These are phyloP conservation scores for Thraustochytrium striatum DNA, from an alignment of 352 stramenopile species.

Conservation along the genomic window DNA sequence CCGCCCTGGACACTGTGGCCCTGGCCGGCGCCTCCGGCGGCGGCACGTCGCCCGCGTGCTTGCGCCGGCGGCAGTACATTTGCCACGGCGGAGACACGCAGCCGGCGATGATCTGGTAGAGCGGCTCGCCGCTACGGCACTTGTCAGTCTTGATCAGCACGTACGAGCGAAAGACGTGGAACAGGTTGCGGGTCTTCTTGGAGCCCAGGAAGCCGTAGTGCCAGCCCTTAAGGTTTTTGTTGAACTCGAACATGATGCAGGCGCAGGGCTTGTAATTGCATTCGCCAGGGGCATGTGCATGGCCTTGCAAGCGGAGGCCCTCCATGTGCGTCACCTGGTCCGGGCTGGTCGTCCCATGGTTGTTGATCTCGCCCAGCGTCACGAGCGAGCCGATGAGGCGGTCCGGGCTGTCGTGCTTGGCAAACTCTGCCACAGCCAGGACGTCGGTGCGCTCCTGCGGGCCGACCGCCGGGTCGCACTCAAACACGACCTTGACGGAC, in stretches of 20 bases:
- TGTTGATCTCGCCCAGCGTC: constrained; percentile 47
- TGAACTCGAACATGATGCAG: constrained; percentile 68
- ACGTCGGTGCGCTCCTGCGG: background rate
- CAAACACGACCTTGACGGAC: constrained; percentile 59
- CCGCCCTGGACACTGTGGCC: too few species aligned
- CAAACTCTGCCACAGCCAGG: constrained; percentile 17
- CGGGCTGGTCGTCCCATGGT: constrained; percentile 23
- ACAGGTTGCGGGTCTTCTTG: constrained; percentile 47
- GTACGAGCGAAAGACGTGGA: constrained; percentile 43
- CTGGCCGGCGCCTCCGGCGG: too few species aligned
- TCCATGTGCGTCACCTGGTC: constrained; percentile 33
- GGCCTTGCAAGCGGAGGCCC: constrained; percentile 1
- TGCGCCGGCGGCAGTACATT: constrained; percentile 48
- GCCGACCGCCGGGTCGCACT: background rate
- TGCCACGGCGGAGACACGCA: constrained; percentile 44
- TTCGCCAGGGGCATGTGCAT: too few species aligned
- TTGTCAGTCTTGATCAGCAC: constrained; percentile 33
- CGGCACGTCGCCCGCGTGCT: too few species aligned
- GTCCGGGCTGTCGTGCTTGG: background rate
- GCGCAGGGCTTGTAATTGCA: too few species aligned
- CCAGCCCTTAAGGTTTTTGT: constrained; percentile 77
- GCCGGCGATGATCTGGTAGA: constrained; percentile 16
- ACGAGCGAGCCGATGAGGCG: background rate
- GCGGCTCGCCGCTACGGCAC: background rate
- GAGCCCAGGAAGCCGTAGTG: constrained; percentile 68